phyloP scores from a whole-genome alignment of 192 early-diverging fungal species.

The Coemansia sp. region DNA sequence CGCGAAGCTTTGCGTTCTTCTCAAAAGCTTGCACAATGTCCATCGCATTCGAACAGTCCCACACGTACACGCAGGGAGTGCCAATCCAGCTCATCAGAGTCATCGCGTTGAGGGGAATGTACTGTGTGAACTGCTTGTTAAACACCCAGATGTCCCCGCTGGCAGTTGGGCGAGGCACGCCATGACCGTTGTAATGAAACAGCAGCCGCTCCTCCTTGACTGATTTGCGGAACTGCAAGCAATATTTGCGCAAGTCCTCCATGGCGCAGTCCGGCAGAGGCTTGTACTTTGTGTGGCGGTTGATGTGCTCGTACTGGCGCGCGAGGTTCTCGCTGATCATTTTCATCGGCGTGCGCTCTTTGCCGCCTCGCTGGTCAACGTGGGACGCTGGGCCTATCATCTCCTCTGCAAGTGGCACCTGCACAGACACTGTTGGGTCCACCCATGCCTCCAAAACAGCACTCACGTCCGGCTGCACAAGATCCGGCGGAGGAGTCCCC shows the following conservation, averaged over 20 bases:
- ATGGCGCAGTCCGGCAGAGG: conserved; percentile 85
- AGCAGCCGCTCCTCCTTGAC: conserved; percentile 93
- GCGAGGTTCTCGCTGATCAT: conserved; percentile 86
- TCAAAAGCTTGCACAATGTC: conserved; percentile 89
- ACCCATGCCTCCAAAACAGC: conserved; percentile 95
- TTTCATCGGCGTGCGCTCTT: conserved; percentile 33
- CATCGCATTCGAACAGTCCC: conserved; percentile 93
- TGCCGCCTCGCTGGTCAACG: conserved; percentile 60
- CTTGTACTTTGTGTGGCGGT: conserved; percentile 80
- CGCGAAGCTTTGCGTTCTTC: conserved; percentile 81
- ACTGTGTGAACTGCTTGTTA: conserved; percentile 97
- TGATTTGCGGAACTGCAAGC: conserved; percentile 72
- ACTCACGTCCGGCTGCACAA: conserved; percentile 81
- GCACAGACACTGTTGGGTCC: conserved; percentile 73
- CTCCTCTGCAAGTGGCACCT: conserved; percentile 22
- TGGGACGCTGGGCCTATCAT: conserved; percentile 47
- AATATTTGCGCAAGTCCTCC: conserved; percentile 91
- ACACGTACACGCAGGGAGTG: conserved; percentile 94
- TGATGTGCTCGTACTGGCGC: conserved; percentile 89
- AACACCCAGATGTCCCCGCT: conserved; percentile 99
- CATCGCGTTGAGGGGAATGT: conserved; percentile 90
- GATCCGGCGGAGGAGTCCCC: conserved; percentile 92
- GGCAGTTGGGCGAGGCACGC: conserved; percentile 90
- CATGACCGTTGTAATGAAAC: conserved; percentile 99
- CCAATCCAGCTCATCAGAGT: conserved; percentile 95